phyloP scores from a whole-genome alignment of 2,329 filamentous ascomycete genomes.

The Metarhizium robertsii region DNA sequence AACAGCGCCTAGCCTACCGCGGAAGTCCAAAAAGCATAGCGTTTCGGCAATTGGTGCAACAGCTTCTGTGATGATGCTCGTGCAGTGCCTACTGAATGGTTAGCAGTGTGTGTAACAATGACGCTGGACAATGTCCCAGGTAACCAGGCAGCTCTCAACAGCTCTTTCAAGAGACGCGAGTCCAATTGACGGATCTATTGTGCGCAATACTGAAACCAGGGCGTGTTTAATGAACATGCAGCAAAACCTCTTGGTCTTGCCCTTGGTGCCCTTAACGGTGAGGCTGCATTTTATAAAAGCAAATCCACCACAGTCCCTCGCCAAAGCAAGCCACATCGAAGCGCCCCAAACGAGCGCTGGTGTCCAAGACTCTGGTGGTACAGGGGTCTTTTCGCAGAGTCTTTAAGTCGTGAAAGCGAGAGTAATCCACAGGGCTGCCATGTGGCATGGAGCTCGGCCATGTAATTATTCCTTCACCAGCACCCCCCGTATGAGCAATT shows the following conservation, averaged over 20 bases:
- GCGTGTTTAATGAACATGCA: too few relatives aligned
- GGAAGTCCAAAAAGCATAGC: not conserved
- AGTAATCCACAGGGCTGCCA: conserved; percentile 2
- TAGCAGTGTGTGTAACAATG: too few relatives aligned
- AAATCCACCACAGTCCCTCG: not conserved
- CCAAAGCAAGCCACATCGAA: not conserved
- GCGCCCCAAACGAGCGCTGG: not conserved
- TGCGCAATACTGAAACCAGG: not conserved
- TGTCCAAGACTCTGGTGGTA: not conserved
- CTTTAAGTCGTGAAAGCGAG: not conserved
- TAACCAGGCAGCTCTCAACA: too few relatives aligned
- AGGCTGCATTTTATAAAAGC: not conserved
- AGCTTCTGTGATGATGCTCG: not conserved
- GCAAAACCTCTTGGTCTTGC: not conserved
- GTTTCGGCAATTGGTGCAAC: not conserved
- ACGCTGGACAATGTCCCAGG: too few relatives aligned
- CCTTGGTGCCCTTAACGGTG: not conserved
- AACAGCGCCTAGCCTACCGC: not conserved
- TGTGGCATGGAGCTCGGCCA: not conserved
- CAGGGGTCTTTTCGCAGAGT: not conserved
- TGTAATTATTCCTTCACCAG: not conserved
- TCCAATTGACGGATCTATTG: not conserved
- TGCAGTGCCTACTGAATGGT: too few relatives aligned
- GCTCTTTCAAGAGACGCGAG: not conserved
- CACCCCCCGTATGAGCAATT: not conserved